Base-by-base conservation (phyloP, 2,329 filamentous ascomycete genomes). In the Lecanoromycetidae sp. region DNA sequence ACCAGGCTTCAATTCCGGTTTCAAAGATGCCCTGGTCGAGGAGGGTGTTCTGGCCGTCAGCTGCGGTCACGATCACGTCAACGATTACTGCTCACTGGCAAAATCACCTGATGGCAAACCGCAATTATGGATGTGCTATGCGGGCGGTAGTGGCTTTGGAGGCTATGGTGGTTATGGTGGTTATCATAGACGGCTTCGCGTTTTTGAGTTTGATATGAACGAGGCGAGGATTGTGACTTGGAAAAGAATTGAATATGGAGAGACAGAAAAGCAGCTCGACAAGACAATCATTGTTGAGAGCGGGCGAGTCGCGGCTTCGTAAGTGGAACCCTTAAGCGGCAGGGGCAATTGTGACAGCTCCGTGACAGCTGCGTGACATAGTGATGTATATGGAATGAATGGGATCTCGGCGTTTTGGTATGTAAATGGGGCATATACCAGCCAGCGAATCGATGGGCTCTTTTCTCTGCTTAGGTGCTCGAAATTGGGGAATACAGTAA, bases 91-190 rank as follows among this genome's bases (percentile, higher is more conserved):
- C 63, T 53, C 52, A 5, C 26, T 84, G 53, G 73, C 95, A 7
- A 79, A 75, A 1, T 63, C 69, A 3, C 64, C 58, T 0, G 57
- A 57, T 33, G 57, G 69, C 27, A 72, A 73, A 40, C 80, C 83
- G 0, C 76, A 82, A 25, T 68, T 96, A 2, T 98, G 91, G 91
- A 94, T 98, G 88, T 98, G 91, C 70, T 96, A 96, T 64, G 90
- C 81, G 7, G 91, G 91, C 26, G 91, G 84, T 22, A 78, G 80
- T 23, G 91, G 91, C 1, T 94, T 98, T 57, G 91, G 91, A 46
- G 91, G 91, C 0, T 98, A 98, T 61, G 91, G 84, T 17, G 88
- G 90, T 5, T 96, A 95, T 61, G 39, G 80, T 34, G 83, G 82
- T 3, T 96, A 84, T 61, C 75, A 88, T 58, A 82, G 91, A 22